These are phyloP conservation scores for Leavenworthia alabamica DNA, from an alignment of 345 rosid species.

Conservation along the genomic window DNA sequence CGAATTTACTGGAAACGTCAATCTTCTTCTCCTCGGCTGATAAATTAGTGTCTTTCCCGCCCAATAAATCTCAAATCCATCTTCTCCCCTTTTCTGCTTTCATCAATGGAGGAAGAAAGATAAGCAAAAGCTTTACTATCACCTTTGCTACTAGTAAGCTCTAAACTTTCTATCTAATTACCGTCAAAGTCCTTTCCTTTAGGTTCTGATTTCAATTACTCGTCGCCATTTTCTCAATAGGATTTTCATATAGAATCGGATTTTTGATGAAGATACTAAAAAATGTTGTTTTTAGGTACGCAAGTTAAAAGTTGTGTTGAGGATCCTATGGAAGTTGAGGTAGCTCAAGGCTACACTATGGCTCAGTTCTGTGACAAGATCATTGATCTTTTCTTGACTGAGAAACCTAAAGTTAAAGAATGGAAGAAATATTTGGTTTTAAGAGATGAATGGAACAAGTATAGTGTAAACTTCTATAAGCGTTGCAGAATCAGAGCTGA, in stretches of 20 bases:
- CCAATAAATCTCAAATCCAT: constrained; percentile 13
- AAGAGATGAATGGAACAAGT: constrained; percentile 83
- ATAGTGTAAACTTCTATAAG: constrained; percentile 56
- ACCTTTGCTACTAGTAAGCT: constrained; percentile 22
- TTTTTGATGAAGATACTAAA: neutral
- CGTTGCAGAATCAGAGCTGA: constrained; percentile 57
- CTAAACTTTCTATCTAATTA: neutral
- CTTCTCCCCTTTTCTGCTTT: constrained; percentile 19
- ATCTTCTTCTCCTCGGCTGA: constrained; percentile 29
- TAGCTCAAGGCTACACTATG: constrained; percentile 61
- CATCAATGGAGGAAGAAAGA: constrained; percentile 18
- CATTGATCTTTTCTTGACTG: constrained; percentile 65
- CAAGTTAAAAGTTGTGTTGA: constrained; percentile 36
- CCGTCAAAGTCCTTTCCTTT: neutral
- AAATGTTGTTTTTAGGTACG: constrained; percentile 35
- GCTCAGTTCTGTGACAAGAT: constrained; percentile 74
- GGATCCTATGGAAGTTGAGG: constrained; percentile 49
- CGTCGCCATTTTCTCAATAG: neutral
- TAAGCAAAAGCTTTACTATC: constrained; percentile 14
- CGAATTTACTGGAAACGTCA: constrained; percentile 28
- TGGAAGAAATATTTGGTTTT: constrained; percentile 78
- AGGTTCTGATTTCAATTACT: neutral
- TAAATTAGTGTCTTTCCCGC: neutral
- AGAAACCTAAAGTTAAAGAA: constrained; percentile 67
- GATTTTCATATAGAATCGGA: neutral